These are phyloP conservation scores for Blastobotrys raffinosifermentans DNA, from an alignment of 1,139 yeast genomes.

Conservation along the genomic window DNA sequence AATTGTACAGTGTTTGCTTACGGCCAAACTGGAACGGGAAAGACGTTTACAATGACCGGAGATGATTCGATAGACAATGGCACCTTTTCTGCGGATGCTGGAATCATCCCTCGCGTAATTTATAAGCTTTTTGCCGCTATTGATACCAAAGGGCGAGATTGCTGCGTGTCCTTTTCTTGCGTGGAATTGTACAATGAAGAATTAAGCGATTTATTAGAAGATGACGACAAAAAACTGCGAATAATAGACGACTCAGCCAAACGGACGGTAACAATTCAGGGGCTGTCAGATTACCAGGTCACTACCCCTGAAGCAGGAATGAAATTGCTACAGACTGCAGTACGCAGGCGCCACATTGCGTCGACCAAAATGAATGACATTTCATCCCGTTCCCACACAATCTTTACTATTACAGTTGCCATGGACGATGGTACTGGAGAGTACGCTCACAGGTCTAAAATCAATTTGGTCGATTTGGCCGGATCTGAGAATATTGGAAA, in stretches of 20 bases:
- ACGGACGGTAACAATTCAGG: slow-evolving; percentile 38
- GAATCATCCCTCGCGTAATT: slow-evolving; percentile 64
- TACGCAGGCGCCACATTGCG: slow-evolving; percentile 55
- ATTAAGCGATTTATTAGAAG: slow-evolving; percentile 50
- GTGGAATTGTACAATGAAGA: slow-evolving; percentile 74
- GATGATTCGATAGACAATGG: slow-evolving; percentile 34
- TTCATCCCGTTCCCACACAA: slow-evolving; percentile 63
- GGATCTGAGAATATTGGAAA: slow-evolving; percentile 79
- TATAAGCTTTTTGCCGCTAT: slow-evolving; percentile 28
- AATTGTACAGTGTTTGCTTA: slow-evolving; percentile 74
- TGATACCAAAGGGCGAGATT: slow-evolving; percentile 40
- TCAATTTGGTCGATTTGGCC: slow-evolving; percentile 82
- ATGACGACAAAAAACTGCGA: slow-evolving; percentile 34
- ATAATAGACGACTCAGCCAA: slow-evolving; percentile 38
- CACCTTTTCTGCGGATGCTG: slow-evolving; percentile 39
- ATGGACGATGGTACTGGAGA: slow-evolving; percentile 32
- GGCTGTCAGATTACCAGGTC: slow-evolving; percentile 41
- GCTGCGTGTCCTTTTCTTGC: slow-evolving; percentile 61
- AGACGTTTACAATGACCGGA: slow-evolving; percentile 84
- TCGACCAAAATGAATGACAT: slow-evolving; percentile 63
- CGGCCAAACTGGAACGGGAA: slow-evolving; percentile 90
- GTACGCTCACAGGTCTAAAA: slow-evolving; percentile 42
- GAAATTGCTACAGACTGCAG: slow-evolving; percentile 45
- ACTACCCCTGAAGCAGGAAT: slow-evolving; percentile 38
- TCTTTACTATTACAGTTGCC: slow-evolving; percentile 60